Percentiles rank a stretch among this genome's conserved stretches.
Conservation (phyloP, 2,329 filamentous ascomycete species). For the Aurifilum marmelostoma region DNA sequence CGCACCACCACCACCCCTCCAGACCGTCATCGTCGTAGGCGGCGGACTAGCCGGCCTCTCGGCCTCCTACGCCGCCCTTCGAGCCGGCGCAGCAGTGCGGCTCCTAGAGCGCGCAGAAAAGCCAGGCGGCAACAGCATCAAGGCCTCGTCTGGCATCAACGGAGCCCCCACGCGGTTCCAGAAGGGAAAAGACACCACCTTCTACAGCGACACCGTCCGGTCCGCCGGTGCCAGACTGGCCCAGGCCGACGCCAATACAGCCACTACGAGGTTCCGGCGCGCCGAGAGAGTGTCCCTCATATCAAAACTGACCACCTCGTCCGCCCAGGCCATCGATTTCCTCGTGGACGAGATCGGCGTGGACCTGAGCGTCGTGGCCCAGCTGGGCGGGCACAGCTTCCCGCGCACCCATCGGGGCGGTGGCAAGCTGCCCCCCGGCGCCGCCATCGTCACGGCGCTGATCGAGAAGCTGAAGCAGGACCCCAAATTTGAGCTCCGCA, state of each 20-base stretch:
- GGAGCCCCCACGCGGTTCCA: constrained; percentile 64
- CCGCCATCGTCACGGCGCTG: constrained; percentile 59
- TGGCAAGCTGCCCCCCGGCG: constrained; percentile 60
- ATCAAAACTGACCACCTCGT: constrained; percentile 52
- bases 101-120: constrained; percentile 63
- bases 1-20: constrained; percentile 23
- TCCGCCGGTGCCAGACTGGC: constrained; percentile 56
- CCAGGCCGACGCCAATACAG: constrained; percentile 30
- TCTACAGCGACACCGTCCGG: constrained; percentile 58
- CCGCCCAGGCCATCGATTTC: constrained; percentile 55
- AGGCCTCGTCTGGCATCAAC: constrained; percentile 69
- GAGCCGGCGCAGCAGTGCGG: constrained; percentile 54
- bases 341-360: constrained; percentile 59
- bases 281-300: constrained; percentile 50
- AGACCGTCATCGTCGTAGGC: constrained; percentile 61
- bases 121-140: constrained; percentile 68
- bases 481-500: constrained; percentile 55
- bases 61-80: constrained; percentile 60
- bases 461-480: constrained; percentile 54
- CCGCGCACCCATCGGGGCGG: constrained; percentile 61
- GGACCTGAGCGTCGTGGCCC: constrained; percentile 60
- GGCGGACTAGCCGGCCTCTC: constrained; percentile 67
- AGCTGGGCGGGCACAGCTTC: constrained; percentile 61
- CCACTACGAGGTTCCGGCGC: constrained; percentile 15
- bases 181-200: constrained; percentile 42